A percentile compares a stretch with the other conserved stretches of the same genome.
phyloP scores from a whole-genome alignment of 1,139 yeast species.

The Hansenula lynferdii region DNA sequence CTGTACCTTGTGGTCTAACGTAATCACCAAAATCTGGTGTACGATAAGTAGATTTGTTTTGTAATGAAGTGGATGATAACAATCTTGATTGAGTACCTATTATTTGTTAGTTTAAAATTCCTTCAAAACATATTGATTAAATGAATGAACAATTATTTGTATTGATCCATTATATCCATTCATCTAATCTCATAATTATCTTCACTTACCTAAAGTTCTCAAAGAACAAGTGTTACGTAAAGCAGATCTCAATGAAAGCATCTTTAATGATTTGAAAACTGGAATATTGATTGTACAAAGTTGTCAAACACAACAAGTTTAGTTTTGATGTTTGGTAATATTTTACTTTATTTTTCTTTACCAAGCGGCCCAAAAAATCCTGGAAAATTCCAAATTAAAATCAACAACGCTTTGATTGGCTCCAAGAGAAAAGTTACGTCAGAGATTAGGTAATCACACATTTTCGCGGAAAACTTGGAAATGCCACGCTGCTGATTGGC shows the following conservation, averaged over 20 bases:
- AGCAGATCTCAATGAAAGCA: conserved; percentile 49
- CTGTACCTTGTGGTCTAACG: conserved; percentile 65
- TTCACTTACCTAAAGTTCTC: conserved; percentile 30
- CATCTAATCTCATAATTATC: too few relatives aligned
- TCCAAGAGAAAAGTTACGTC: background rate
- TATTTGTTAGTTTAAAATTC: conserved; percentile 11
- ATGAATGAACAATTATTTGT: background rate
- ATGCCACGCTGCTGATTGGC: background rate
- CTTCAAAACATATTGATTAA: too few relatives aligned
- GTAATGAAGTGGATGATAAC: conserved; percentile 42
- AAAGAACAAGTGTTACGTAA: conserved; percentile 42
- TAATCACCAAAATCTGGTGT: conserved; percentile 90
- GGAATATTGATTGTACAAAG: too few relatives aligned
- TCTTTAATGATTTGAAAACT: conserved; percentile 4
- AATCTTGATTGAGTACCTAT: conserved; percentile 35
- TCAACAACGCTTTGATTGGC: conserved; percentile 22
- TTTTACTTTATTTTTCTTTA: conserved; percentile 3
- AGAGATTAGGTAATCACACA: conserved; percentile 1
- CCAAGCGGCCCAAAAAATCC: background rate
- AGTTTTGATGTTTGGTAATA: background rate
- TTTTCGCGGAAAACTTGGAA: background rate
- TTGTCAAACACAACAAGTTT: background rate
- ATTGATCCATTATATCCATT: too few relatives aligned
- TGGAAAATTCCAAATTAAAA: conserved; percentile 9
- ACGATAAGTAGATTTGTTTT: conserved; percentile 72